These are phyloP conservation scores for Boletus hoseneyae DNA, from an alignment of 1,284 basidiomycete species.

Conservation along the genomic window DNA sequence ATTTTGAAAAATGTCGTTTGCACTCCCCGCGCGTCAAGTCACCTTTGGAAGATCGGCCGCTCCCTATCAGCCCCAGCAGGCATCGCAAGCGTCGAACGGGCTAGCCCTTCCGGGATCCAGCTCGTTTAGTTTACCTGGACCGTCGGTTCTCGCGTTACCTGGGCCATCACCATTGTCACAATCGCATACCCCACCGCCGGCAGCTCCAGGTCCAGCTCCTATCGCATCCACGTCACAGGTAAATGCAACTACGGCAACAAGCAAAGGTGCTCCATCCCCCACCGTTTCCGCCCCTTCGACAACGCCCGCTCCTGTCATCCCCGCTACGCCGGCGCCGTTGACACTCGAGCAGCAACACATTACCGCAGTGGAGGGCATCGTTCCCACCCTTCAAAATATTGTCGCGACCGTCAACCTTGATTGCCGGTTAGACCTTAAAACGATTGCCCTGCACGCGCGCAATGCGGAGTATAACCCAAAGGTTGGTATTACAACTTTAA, in stretches of 20 bases:
- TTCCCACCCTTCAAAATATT: constrained; percentile 96
- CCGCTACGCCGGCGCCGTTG: constrained; percentile 64
- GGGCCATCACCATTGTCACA: constrained; percentile 37
- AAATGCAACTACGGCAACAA: constrained; percentile 24
- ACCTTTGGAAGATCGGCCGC: constrained; percentile 66
- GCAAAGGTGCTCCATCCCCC: constrained; percentile 29
- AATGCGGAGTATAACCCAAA: constrained; percentile 99
- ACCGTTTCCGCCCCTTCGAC: constrained; percentile 50
- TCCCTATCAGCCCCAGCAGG: constrained; percentile 42
- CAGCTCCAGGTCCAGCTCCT: constrained; percentile 22
- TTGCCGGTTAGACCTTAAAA: constrained; percentile 96
- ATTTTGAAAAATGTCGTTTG: constrained; percentile 55
- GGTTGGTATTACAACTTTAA: constrained; percentile 69
- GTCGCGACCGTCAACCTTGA: constrained; percentile 99
- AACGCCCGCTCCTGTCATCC: constrained; percentile 44
- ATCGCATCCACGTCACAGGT: constrained; percentile 30
- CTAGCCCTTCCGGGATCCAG: constrained; percentile 50
- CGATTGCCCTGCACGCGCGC: constrained; percentile 95
- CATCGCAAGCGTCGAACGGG: constrained; percentile 38
- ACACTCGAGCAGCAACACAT: constrained; percentile 88
- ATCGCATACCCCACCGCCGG: constrained; percentile 36
- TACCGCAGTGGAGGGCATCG: constrained; percentile 91
- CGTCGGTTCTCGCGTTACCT: constrained; percentile 42
- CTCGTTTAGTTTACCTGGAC: constrained; percentile 44
- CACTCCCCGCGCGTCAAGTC: constrained; percentile 71